Base-by-base conservation (phyloP, 305 asterid genomes). In the Solanum hybrid region DNA sequence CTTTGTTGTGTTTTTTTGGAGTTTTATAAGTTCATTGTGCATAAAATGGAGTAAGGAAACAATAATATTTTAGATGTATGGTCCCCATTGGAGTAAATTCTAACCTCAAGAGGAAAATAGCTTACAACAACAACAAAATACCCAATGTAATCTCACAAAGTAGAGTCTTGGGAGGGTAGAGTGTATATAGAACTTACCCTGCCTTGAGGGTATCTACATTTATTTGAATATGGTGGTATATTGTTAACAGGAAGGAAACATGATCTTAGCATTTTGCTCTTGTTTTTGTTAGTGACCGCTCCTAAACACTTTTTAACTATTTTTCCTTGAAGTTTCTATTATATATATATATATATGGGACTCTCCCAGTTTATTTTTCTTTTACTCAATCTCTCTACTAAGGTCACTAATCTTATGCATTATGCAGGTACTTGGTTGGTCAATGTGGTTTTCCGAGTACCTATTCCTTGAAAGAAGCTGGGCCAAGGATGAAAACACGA, bases 371-470 rank as follows among this genome's bases (percentile, higher is more conserved):
- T 33, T 18, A 7, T 76, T 33, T 33, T 20, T 18, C 26, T 8
- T 31, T 16, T 3, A 16, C 14, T 33, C 82, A 18, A 18, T 76
- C 82, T 76, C 40, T 11, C 42, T 77, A 34, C 42, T 18, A 18
- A 76, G 87, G 34, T 80, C 37, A 29, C 37, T 88, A n/a, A 51
- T 91, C 37, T 83, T 5, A 64, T 46, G 75, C 35, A 37, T 85
- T 93, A 51, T 95, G 95, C 92, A 97, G 99, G 99, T 97, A 89
- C 94, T 97, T 89, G 99, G 99, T 84, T 97, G 99, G 99, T 96
- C 99, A 89, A 97, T 97, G 99, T 97, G 99, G 99, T 97, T 97
- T 90, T 93, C 98, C 33, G 98, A 95, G 91, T 96, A 97, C 93
- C 96, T 97, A 46, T 97, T 96, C 92, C 98, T 97, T 90, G 99